Evolutionary conservation across 805 yeast genomes (phyloP), one percentile per base, ranked within the genome.

Genomic region (Citeromyces nyonsensis): DNA sequence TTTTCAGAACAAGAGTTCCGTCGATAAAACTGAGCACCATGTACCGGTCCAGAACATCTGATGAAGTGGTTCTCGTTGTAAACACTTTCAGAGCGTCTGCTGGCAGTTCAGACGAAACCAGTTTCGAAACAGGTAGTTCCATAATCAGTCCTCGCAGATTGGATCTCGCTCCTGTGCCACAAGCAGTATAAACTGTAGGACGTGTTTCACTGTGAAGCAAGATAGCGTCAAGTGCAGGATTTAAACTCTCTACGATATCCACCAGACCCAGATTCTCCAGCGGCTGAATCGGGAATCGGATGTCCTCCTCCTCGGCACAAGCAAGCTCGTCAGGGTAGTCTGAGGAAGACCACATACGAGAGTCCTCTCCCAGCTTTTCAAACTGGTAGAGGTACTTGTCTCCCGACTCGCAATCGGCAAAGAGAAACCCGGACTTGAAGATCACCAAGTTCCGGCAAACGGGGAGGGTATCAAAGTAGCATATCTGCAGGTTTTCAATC

Each of bases 81-180:
- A 76, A 81, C 0, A 85, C 66, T 3, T 59, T 56, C 3, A 66
- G 58, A 0, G 95, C 72, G 2, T 54, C 51, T 2, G 70, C 63
- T 0, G 95, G 95, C 9, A 86, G 57, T 4, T 78, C 83, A 4
- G 94, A 73, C 4, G 79, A 63, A 0, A 81, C 94, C 9, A 85
- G 50, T 31, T 68, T 76, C 3, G 67, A 55, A 2, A 71, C 66
- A 2, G 71, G 59, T 2, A 79, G 52, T 9, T 88, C 91, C 43
- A 73, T 65, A 33, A 57, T 61, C 25, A 70, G 45, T 2, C 61
- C 43, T 35, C 63, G 66, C 25, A 80, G 38, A 5, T 67, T 45
- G 0, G 82, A 56, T 12, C 63, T 51, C 13, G 67, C 34, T 1
- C 60, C 52, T 4, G 51, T 41, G 0, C 77, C 78, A 14, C 62